Percentiles rank a stretch among this genome's conserved stretches.
Conservation (phyloP, 2,329 filamentous ascomycete species). For the Pseudogymnoascus sp. region DNA sequence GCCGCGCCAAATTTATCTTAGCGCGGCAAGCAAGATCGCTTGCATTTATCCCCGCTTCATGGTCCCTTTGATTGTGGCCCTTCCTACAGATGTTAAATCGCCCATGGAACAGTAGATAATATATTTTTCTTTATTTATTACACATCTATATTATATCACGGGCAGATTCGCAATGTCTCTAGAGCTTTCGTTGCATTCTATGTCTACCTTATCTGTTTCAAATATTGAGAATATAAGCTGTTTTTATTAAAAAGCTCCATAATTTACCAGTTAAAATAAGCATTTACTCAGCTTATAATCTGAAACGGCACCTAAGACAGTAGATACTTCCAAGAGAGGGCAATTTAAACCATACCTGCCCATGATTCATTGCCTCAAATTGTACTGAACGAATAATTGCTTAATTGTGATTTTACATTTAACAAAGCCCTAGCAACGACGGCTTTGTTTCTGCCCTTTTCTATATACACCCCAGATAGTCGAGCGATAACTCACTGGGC, state of each 20-base stretch:
- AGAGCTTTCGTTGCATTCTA: neutral
- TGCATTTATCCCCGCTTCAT: constrained; percentile 3
- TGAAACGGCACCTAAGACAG: neutral
- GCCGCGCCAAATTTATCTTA: constrained; percentile 8
- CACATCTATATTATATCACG: neutral
- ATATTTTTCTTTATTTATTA: neutral
- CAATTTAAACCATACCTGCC: neutral
- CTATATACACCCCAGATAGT: constrained; percentile 2
- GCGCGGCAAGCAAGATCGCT: constrained; percentile 6
- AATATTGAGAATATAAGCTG: neutral
- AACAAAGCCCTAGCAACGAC: neutral
- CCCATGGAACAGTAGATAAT: neutral
- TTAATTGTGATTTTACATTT: constrained; percentile 2
- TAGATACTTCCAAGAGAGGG: neutral
- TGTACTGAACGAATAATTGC: neutral
- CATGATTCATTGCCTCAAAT: neutral
- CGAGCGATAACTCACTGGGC: constrained; percentile 2
- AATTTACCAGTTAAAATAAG: neutral
- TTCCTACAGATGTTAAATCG: neutral
- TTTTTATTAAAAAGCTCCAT: neutral
- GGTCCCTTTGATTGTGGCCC: neutral
- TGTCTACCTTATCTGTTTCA: neutral
- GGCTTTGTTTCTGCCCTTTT: constrained; percentile 7
- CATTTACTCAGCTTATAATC: neutral
- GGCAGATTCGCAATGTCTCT: neutral